Conservation (phyloP, 306 rosid species). For the Pterocarpus santalinus region DNA sequence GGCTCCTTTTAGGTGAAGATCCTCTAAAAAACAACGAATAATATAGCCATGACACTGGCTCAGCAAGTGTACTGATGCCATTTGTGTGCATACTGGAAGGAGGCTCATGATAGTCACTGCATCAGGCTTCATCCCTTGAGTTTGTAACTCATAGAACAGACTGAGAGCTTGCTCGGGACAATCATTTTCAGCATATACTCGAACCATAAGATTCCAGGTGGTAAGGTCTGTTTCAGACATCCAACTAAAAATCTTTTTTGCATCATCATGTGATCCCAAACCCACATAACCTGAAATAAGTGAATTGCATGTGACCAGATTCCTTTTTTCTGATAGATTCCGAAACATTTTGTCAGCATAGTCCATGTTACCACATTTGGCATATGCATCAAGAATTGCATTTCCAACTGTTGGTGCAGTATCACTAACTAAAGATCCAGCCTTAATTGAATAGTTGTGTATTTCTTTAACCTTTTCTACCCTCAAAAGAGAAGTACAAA, state of each 20-base stretch:
- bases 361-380: conserved; percentile 77
- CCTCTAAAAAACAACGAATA: conserved; percentile 66
- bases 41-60: conserved; percentile 86
- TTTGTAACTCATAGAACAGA: conserved; percentile 65
- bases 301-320: conserved; percentile 75
- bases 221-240: conserved; percentile 85
- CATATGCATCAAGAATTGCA: conserved; percentile 89
- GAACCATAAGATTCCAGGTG: conserved; percentile 91
- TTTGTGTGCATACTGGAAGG: conserved; percentile 75
- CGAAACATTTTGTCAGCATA: conserved; percentile 68
- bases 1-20: conserved; percentile 71
- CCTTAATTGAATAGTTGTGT: conserved; percentile 72
- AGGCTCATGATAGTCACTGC: conserved; percentile 82
- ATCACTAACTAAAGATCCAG: conserved; percentile 58
- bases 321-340: conserved; percentile 63
- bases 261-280: conserved; percentile 68
- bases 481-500: conserved; percentile 59
- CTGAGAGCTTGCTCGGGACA: conserved; percentile 67
- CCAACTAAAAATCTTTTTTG: conserved; percentile 58
- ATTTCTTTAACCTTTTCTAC: conserved; percentile 78
- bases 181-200: conserved; percentile 79
- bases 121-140: conserved; percentile 82
- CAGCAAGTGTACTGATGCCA: conserved; percentile 71
- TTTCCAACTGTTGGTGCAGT: conserved; percentile 68
- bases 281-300: conserved; percentile 76